Percentiles rank a stretch among this genome's conserved stretches.
Evolutionary conservation across 805 yeast species (phyloP).

Genomic region (Saturnispora ahearnii): DNA sequence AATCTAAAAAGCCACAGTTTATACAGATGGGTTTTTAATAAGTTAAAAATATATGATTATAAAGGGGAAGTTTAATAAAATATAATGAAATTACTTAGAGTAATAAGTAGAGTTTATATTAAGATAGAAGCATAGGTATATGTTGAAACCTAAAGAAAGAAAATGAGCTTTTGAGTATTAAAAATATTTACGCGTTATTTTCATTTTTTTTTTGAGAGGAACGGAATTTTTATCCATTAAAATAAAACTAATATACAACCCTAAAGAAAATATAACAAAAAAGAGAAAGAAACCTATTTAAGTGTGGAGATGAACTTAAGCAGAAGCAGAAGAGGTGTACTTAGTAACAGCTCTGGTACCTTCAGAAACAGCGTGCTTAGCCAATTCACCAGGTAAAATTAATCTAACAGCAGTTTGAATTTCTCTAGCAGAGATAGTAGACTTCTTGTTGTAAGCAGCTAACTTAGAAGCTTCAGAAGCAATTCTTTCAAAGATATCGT

Average conservation of each 20-base stretch:
- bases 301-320: constrained; percentile 18
- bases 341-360: constrained; percentile 98
- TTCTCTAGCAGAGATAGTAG: constrained; percentile 96
- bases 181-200: background rate
- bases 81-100: no score
- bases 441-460: constrained; percentile 98
- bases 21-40: no score
- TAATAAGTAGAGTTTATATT: no score
- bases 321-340: constrained; percentile 63
- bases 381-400: constrained; percentile 96
- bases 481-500: constrained; percentile 96
- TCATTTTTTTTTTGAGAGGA: background rate
- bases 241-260: constrained; percentile 28
- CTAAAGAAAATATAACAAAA: constrained; percentile 19
- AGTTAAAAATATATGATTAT: no score
- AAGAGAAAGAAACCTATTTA: constrained; percentile 32
- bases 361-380: constrained; percentile 97
- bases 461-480: constrained; percentile 97
- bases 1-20: no score
- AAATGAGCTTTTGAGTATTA: background rate
- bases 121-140: background rate
- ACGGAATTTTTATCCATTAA: constrained; percentile 16
- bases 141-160: background rate
- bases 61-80: no score
- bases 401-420: constrained; percentile 98